Evolutionary conservation across 345 rosid genomes (phyloP).

Genomic region (Excoecaria cochinchinensis): DNA sequence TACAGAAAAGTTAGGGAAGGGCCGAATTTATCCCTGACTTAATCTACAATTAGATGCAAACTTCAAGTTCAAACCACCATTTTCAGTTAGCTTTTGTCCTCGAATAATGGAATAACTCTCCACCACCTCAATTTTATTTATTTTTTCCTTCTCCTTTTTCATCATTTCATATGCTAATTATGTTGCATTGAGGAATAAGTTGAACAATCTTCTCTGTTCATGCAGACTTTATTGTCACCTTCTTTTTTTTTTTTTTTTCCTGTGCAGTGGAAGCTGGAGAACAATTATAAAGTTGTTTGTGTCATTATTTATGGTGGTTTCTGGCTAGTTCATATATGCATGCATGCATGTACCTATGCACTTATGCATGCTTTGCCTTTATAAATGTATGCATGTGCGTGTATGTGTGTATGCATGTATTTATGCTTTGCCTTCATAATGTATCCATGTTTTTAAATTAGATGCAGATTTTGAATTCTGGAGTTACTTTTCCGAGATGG

Average conservation of each 20-base stretch:
- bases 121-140: background rate
- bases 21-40: background rate
- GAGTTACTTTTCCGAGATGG: background rate
- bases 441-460: background rate
- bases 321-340: no score
- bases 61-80: background rate
- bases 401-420: no score
- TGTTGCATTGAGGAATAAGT: background rate
- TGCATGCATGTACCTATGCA: no score
- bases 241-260: background rate
- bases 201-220: background rate
- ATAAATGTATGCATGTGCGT: no score
- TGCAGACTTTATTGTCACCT: background rate
- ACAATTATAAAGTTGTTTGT: background rate
- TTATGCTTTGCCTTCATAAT: no score
- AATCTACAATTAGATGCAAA: background rate
- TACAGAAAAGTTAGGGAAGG: background rate
- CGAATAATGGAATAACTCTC: background rate
- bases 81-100: background rate
- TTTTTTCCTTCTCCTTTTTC: background rate
- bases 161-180: background rate
- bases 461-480: background rate
- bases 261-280: background rate
- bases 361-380: no score
- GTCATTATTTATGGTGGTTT: background rate